Conservation (phyloP, 169 alveolate species). For the Eimeria nieschulzi region DNA sequence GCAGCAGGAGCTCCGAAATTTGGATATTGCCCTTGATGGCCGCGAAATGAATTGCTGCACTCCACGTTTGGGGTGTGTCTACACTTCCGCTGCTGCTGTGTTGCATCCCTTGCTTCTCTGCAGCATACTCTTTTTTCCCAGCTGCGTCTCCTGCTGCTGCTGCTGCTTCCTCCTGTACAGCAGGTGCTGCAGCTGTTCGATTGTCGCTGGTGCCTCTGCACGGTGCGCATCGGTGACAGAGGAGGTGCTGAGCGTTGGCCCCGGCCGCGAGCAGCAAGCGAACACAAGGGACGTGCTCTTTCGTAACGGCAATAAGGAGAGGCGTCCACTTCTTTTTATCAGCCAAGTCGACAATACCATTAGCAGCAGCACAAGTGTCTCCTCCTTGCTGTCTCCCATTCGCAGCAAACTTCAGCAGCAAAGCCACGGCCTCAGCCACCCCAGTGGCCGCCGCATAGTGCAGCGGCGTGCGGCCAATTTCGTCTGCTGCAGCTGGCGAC, state of each 20-base stretch:
- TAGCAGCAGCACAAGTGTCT: conserved; percentile 22
- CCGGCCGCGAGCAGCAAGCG: conserved; percentile 78
- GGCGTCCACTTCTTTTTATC: conserved; percentile 82
- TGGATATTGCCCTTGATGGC: conserved; percentile 79
- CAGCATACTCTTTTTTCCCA: not conserved
- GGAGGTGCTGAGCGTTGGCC: conserved; percentile 73
- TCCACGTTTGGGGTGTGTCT: conserved; percentile 62
- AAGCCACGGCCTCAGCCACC: conserved; percentile 72
- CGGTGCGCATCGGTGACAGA: conserved; percentile 83
- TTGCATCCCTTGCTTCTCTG: not conserved
- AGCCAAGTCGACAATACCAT: conserved; percentile 64
- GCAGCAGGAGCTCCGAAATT: conserved; percentile 75
- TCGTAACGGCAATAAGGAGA: conserved; percentile 81
- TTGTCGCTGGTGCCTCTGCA: conserved; percentile 77
- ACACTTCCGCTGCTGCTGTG: not conserved
- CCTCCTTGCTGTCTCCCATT: conserved; percentile 45
- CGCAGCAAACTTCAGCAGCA: conserved; percentile 74
- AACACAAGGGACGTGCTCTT: conserved; percentile 78
- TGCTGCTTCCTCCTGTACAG: not conserved
- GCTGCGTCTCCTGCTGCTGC: conserved; percentile 31
- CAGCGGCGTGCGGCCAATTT: conserved; percentile 81
- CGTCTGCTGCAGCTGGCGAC: conserved; percentile 70
- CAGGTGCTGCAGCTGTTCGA: not conserved
- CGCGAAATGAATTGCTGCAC: conserved; percentile 83
- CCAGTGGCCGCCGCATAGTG: conserved; percentile 84